Evolutionary conservation across 305 asterid species (phyloP).

Genomic region (Fraxinus albicans): DNA sequence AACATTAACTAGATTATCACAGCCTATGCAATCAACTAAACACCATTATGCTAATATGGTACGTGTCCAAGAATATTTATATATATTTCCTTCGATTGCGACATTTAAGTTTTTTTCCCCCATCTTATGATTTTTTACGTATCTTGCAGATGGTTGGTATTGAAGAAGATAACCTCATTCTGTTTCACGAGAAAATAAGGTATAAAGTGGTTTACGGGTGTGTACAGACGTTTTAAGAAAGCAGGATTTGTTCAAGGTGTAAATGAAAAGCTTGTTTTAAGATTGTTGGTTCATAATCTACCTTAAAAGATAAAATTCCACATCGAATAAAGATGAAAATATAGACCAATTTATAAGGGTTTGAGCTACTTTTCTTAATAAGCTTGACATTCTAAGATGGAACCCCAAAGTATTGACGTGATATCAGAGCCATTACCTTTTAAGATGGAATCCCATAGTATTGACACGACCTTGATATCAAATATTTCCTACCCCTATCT

Average conservation of each 20-base stretch:
- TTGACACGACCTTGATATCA: background rate
- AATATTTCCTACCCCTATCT: background rate
- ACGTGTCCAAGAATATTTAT: slow-evolving; percentile 23
- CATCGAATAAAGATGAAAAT: background rate
- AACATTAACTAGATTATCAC: slow-evolving; percentile 77
- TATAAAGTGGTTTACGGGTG: slow-evolving; percentile 30
- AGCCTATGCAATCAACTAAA: slow-evolving; percentile 50
- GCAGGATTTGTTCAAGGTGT: slow-evolving; percentile 11
- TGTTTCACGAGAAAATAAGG: slow-evolving; percentile 90
- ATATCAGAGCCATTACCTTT: background rate
- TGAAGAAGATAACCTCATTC: slow-evolving; percentile 71
- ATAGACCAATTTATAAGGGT: background rate
- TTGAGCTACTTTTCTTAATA: too few relatives aligned
- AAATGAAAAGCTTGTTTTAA: slow-evolving; percentile 15
- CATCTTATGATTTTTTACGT: slow-evolving; percentile 2
- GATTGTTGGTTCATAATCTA: slow-evolving; percentile 11
- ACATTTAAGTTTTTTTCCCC: background rate
- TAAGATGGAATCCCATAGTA: background rate
- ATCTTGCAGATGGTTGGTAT: slow-evolving; percentile 67
- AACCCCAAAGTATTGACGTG: background rate
- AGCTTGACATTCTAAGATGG: background rate
- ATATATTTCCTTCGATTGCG: background rate
- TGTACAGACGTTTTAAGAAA: background rate
- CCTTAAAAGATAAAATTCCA: background rate
- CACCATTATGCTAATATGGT: slow-evolving; percentile 93